These are phyloP conservation scores for Yamadazyma atlantica DNA, from an alignment of 1,139 yeast genomes.

Conservation along the genomic window DNA sequence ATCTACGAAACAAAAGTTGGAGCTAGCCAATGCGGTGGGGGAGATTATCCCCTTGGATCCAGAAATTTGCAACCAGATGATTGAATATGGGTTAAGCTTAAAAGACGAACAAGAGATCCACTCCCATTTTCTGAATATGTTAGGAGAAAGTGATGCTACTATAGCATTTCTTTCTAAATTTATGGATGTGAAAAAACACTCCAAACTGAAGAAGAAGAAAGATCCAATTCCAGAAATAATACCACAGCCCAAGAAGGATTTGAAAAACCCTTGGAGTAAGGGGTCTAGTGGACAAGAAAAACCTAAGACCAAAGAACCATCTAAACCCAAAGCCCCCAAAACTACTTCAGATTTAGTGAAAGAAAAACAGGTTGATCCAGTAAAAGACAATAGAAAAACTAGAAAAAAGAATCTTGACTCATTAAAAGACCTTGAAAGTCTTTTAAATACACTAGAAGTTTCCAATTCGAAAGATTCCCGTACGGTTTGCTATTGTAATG, in stretches of 20 bases:
- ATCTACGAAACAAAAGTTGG: conserved; percentile 13
- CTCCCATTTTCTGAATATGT: conserved; percentile 48
- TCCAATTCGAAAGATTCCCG: conserved; percentile 14
- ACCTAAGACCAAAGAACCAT: background rate
- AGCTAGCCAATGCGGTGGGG: conserved; percentile 11
- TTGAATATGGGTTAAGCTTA: conserved; percentile 47
- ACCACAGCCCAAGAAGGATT: conserved; percentile 5
- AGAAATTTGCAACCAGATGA: conserved; percentile 35
- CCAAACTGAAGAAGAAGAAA: conserved; percentile 7
- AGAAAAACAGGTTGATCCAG: conserved; percentile 19
- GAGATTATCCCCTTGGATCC: conserved; percentile 45
- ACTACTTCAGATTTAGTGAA: conserved; percentile 10
- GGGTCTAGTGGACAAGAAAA: background rate
- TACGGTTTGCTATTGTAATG: conserved; percentile 74
- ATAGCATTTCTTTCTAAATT: conserved; percentile 39
- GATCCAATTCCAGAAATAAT: background rate
- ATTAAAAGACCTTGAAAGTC: conserved; percentile 57
- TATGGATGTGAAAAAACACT: conserved; percentile 13
- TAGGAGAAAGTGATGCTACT: conserved; percentile 54
- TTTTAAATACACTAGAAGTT: conserved; percentile 37
- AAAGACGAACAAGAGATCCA: conserved; percentile 42
- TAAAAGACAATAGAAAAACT: conserved; percentile 27
- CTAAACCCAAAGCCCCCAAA: background rate
- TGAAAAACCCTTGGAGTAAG: conserved; percentile 7
- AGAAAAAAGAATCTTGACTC: conserved; percentile 46